Evolutionary conservation across 805 yeast species (phyloP), one percentile per base, ranked within the genome.

Genomic region (Candida alai): DNA sequence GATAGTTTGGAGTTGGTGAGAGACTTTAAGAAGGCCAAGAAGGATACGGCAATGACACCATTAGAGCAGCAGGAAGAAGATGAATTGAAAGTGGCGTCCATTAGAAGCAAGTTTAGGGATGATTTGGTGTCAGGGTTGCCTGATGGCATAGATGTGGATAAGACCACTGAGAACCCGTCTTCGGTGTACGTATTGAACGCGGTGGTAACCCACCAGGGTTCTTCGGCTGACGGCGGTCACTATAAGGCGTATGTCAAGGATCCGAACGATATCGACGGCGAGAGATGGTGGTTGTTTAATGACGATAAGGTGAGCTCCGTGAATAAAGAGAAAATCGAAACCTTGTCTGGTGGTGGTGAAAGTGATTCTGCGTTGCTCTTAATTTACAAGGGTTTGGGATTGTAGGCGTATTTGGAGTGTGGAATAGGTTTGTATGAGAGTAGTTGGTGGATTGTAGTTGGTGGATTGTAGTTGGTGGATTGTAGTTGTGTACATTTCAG

Each of bases 171-270:
- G 50, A 88, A 90, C 52, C 90, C 95, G 5, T 80, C 94, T 1
- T 86, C 93, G 1, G 75, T 93, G 24, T 93, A 93, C 54, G 88
- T 87, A 44, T 73, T 93, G 44, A 65, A 69, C 24, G 87, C 95
- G 2, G 76, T 93, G 16, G 77, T 93, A 40, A 87, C 97, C 1
- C 99, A 93, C 62, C 84, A 82, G 52, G 99, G 99, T 32, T 80
- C 96, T 6, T 79, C 89, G 28, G 96, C 97, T 0, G 97, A 93
- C 57, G 83, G 96, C 19, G 99, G 99, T 12, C 99, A 93, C 61
- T 93, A 93, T 60, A 97, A 89, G 62, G 80, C 90, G 19, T 93
- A 85, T 62, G 80, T 84, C 11, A 80, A 75, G 49, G 93, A 89
- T 57, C 76, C 70, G 21, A 61, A 60, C 13, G 87, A 81, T 51